A percentile compares a stretch with the other conserved stretches of the same genome.
Evolutionary conservation across 2,329 filamentous ascomycete species (phyloP).

Genomic region (Volutella citrinella): DNA sequence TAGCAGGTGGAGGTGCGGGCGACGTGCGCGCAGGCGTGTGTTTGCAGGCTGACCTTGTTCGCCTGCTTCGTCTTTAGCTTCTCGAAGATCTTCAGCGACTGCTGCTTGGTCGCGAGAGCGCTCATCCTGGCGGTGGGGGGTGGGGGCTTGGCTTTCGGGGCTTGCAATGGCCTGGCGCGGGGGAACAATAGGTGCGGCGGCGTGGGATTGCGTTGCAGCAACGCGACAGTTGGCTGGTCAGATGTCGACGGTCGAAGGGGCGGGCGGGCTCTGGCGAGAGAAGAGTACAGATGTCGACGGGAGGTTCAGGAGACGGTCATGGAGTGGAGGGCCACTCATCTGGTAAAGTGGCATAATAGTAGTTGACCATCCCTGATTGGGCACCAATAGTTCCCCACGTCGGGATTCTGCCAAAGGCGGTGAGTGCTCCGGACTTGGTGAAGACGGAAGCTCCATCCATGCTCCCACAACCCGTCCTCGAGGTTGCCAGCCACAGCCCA

Average conservation of each 20-base stretch:
- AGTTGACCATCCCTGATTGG: conserved; percentile 34
- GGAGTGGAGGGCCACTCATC: conserved; percentile 27
- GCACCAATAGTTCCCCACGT: conserved; percentile 25
- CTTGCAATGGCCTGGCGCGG: conserved; percentile 8
- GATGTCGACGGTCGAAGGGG: conserved; percentile 4
- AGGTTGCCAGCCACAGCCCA: conserved; percentile 4
- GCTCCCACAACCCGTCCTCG: too few relatives aligned
- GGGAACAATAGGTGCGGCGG: too few relatives aligned
- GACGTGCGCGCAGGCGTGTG: too few relatives aligned
- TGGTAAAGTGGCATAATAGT: conserved; percentile 42
- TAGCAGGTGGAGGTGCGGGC: conserved; percentile 5
- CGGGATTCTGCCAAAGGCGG: conserved; percentile 37
- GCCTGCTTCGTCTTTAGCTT: conserved; percentile 92
- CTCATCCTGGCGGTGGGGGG: conserved; percentile 56
- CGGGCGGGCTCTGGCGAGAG: conserved; percentile 8
- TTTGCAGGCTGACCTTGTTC: conserved; percentile 92
- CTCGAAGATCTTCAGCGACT: conserved; percentile 97
- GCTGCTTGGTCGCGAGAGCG: conserved; percentile 78
- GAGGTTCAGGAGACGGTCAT: conserved; percentile 35
- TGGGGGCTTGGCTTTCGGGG: conserved; percentile 12
- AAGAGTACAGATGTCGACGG: conserved; percentile 17
- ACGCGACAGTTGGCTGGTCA: neutral
- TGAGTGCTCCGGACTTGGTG: conserved; percentile 20
- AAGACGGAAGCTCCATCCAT: conserved; percentile 5
- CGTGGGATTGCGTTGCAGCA: too few relatives aligned